Base-by-base conservation (phyloP, 371 early-diverging fungal species). In the Parasitella parasitica region DNA sequence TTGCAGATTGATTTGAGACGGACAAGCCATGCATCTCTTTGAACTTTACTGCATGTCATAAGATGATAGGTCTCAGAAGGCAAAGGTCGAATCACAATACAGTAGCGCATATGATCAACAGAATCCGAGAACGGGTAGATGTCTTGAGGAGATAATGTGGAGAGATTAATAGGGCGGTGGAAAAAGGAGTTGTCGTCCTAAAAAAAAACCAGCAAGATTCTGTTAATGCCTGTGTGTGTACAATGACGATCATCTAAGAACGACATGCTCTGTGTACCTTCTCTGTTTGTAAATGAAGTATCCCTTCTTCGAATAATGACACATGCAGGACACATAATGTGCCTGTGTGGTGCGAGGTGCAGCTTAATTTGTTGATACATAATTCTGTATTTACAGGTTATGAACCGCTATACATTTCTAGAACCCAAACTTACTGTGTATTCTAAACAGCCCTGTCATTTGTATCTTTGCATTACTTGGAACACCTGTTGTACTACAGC, bases 21-120 rank as follows among this genome's bases (percentile, higher is more conserved):
- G 12, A 71, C 66, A 2, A 86, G 61, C 88, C 88, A 87, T 28
- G 57, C 50, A 57, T 86, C 83, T 39, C 81, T 70, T 34, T 86
- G 81, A 24, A 75, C 59, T 18, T 77, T 80, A 4, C 71, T 75
- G 24, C 66, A 61, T 0, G 83, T 79, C 15, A 81, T 67, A 30
- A 86, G 63, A 60, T 84, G 86, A 57, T 83, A 78, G 18, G 77
- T 81, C 4, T 80, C 71, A 4, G 70, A 64, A 11, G 71, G 73
- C 1, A 54, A 55, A 5, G 77, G 62, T 16, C 79, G 76, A 41
- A 87, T 73, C 8, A 77, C 81, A 57, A 87, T 84, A 48, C 84
- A 82, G 57, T 81, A 75, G 26, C 72, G 69, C 38, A 70, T 76
- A 18, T 70, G 73, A 58, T 85, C 83, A 48, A 85, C 67, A 9